Conservation (phyloP, 2,329 filamentous ascomycete species). For the Ophiostoma piceae region DNA sequence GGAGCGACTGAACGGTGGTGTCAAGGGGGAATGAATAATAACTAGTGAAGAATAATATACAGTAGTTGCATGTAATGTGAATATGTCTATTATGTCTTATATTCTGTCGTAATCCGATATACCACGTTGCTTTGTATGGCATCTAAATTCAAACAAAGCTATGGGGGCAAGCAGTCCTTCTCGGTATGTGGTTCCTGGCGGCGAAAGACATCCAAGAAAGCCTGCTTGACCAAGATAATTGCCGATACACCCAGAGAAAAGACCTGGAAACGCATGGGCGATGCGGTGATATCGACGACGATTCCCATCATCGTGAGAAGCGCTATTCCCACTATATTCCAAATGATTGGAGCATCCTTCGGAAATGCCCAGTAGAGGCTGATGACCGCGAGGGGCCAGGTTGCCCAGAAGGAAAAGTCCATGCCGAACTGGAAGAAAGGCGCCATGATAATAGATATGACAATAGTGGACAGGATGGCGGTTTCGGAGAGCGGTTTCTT, state of each 20-base stretch:
- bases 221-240: background rate
- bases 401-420: background rate
- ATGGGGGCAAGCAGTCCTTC: background rate
- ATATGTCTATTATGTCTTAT: background rate
- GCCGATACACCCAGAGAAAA: background rate
- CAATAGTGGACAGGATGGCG: background rate
- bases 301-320: background rate
- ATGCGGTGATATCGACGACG: background rate
- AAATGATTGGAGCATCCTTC: background rate
- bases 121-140: too few species aligned
- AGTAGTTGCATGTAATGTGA: background rate
- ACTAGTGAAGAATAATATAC: background rate
- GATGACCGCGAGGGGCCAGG: background rate
- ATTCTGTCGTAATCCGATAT: too few species aligned
- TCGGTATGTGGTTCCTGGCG: background rate
- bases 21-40: background rate
- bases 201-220: background rate
- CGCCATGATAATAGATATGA: background rate
- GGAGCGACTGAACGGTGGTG: background rate
- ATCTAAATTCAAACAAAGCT: too few species aligned
- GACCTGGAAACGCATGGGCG: background rate
- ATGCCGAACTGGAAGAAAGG: background rate
- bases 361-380: background rate
- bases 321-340: background rate
- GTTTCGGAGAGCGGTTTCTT: background rate